Evolutionary conservation across 495 filamentous ascomycete genomes (phyloP).

Genomic region (Hypoxylon trugodes): DNA sequence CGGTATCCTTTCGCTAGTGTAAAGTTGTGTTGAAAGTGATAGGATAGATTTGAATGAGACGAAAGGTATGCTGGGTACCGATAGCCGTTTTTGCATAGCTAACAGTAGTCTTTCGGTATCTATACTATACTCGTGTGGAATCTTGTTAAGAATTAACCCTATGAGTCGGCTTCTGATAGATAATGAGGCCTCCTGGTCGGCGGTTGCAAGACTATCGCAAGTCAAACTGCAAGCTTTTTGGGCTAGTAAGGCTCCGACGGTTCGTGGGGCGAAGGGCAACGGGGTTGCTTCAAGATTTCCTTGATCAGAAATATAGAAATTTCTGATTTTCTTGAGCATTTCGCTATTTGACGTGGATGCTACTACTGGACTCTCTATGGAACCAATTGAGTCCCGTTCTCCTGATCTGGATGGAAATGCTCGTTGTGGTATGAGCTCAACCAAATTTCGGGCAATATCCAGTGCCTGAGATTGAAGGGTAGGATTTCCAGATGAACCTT

Average conservation of each 20-base stretch:
- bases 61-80: constrained; percentile 50
- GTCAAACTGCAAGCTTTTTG: constrained; percentile 66
- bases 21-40: constrained; percentile 68
- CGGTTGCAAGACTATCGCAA: constrained; percentile 53
- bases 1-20: constrained; percentile 64
- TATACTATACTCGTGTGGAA: constrained; percentile 59
- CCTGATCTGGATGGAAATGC: constrained; percentile 63
- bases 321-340: constrained; percentile 66
- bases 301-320: constrained; percentile 70
- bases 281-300: constrained; percentile 59
- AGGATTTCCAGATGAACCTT: constrained; percentile 20
- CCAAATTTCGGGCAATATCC: constrained; percentile 61
- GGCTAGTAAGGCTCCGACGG: constrained; percentile 67
- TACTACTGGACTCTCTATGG: constrained; percentile 41
- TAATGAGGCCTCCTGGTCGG: constrained; percentile 47
- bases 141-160: constrained; percentile 66
- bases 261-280: constrained; percentile 65
- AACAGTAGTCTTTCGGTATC: constrained; percentile 63
- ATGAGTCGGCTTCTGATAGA: constrained; percentile 61
- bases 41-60: constrained; percentile 67
- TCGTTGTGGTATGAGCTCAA: constrained; percentile 74
- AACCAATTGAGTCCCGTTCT: constrained; percentile 38
- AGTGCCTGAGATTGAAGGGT: constrained; percentile 53
- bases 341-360: constrained; percentile 54
- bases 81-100: constrained; percentile 60